Evolutionary conservation across 306 rosid species (phyloP).

Genomic region (Quercus rubra): DNA sequence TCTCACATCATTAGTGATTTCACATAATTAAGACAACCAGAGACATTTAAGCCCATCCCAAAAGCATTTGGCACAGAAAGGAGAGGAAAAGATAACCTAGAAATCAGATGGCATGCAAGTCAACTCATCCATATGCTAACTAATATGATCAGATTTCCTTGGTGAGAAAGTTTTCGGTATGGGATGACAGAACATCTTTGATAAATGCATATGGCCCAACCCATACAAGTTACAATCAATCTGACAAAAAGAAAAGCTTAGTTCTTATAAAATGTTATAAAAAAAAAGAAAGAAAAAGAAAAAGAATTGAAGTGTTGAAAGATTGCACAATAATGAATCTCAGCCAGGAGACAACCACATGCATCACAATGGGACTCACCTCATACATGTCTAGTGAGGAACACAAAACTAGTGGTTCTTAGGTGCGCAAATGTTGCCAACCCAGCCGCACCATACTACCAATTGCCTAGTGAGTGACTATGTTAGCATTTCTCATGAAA

Average conservation of each 20-base stretch:
- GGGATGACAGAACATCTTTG: constrained; percentile 79
- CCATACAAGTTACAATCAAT: no score
- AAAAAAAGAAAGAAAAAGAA: no score
- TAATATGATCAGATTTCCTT: constrained; percentile 31
- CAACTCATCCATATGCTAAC: constrained; percentile 23
- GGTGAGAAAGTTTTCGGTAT: constrained; percentile 44
- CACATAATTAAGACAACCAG: neutral
- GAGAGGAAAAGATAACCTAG: constrained; percentile 21
- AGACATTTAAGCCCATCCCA: no score
- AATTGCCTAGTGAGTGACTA: no score
- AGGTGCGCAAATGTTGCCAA: no score
- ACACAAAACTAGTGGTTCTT: no score
- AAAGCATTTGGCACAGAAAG: neutral
- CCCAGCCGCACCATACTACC: no score
- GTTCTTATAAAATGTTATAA: neutral
- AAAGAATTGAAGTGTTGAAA: neutral
- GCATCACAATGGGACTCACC: neutral
- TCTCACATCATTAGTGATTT: constrained; percentile 16
- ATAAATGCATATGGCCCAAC: constrained; percentile 36
- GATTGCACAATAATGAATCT: neutral
- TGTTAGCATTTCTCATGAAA: no score
- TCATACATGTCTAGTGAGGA: neutral
- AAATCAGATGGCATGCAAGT: constrained; percentile 34
- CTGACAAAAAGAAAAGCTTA: neutral
- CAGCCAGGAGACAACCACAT: neutral